A percentile compares a stretch with the other conserved stretches of the same genome.
Evolutionary conservation across 345 rosid species (phyloP).

Genomic region (Hevea brasiliensis): DNA sequence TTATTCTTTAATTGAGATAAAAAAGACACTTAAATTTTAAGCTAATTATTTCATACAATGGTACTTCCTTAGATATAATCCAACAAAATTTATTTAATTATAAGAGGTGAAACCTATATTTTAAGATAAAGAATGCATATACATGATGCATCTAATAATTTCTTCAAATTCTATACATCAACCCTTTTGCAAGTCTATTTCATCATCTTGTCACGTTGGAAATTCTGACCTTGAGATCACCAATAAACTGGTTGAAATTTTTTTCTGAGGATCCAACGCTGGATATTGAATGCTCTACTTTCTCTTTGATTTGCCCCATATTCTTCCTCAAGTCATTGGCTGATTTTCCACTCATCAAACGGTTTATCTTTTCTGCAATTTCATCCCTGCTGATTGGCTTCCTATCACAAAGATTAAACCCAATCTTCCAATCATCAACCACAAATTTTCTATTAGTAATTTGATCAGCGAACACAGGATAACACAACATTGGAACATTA

Average conservation of each 20-base stretch:
- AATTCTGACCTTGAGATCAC: slow-evolving; percentile 36
- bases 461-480: slow-evolving; percentile 74
- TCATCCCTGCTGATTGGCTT: slow-evolving; percentile 38
- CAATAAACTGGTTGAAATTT: slow-evolving; percentile 45
- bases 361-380: slow-evolving; percentile 40
- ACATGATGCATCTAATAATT: too few relatives aligned
- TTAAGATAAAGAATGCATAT: too few relatives aligned
- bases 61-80: too few relatives aligned
- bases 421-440: slow-evolving; percentile 83
- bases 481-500: slow-evolving; percentile 58
- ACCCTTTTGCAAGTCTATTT: too few relatives aligned
- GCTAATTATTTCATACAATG: too few relatives aligned
- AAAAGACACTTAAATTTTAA: too few relatives aligned
- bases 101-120: too few relatives aligned
- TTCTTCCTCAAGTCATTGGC: slow-evolving; percentile 31
- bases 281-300: slow-evolving; percentile 41
- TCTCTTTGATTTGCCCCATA: slow-evolving; percentile 42
- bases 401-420: slow-evolving; percentile 50
- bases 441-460: slow-evolving; percentile 74
- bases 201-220: too few relatives aligned
- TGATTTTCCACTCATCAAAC: slow-evolving; percentile 51
- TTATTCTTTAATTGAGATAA: too few relatives aligned
- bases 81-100: too few relatives aligned
- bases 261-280: slow-evolving; percentile 46
- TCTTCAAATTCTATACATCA: too few relatives aligned